Percentiles rank a stretch among this genome's conserved stretches.
phyloP scores from a whole-genome alignment of 495 filamentous ascomycete species.

The Penicillium nucicola region DNA sequence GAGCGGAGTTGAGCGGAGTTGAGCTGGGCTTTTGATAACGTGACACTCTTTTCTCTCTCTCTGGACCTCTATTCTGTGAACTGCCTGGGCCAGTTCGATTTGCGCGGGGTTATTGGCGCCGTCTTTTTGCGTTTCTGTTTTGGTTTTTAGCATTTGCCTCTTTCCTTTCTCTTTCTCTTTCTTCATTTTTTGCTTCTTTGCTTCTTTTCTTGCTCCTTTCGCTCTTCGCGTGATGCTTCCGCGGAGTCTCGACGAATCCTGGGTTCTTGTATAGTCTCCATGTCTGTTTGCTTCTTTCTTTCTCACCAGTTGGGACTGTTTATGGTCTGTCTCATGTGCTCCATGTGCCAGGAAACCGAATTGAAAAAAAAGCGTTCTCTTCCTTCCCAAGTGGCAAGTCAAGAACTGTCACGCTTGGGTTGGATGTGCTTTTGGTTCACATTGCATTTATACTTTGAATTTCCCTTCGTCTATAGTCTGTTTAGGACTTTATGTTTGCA shows the following conservation, averaged over 20 bases:
- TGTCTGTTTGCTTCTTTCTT: neutral
- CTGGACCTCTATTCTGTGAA: too few relatives aligned
- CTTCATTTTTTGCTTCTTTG: neutral
- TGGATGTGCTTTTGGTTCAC: too few relatives aligned
- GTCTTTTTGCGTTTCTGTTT: constrained; percentile 1
- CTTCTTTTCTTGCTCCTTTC: neutral
- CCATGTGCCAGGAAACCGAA: too few relatives aligned
- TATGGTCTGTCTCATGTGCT: too few relatives aligned
- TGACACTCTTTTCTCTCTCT: neutral
- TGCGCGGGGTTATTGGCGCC: constrained; percentile 3
- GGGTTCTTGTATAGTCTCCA: neutral
- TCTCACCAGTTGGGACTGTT: neutral
- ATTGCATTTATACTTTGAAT: too few relatives aligned
- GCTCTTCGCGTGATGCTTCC: constrained; percentile 7
- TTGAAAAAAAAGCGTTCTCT: too few relatives aligned
- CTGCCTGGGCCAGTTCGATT: neutral
- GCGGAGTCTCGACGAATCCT: neutral
- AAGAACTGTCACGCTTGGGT: too few relatives aligned
- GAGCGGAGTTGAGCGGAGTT: constrained; percentile 5
- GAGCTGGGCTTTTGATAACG: neutral
- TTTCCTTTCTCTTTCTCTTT: constrained; percentile 1
- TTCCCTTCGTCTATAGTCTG: too few relatives aligned
- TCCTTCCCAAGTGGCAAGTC: too few relatives aligned
- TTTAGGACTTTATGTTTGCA: too few relatives aligned
- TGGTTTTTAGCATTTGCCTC: constrained; percentile 5